Conservation (phyloP, 1,284 basidiomycete genomes). For the Papiliotrema flavescens region DNA sequence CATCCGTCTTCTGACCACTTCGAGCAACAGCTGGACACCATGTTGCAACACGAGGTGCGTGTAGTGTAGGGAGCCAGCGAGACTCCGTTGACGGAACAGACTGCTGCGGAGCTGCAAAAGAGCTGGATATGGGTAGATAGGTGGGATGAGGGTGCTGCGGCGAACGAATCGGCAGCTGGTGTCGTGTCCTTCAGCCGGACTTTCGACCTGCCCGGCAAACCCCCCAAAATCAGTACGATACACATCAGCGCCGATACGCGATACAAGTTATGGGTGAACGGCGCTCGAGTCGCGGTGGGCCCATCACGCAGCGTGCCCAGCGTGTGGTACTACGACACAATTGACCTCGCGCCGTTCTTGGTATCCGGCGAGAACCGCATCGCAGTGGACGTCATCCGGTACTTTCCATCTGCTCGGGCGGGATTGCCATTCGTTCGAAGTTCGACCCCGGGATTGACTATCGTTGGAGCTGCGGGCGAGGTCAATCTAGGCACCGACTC, state of each 20-base stretch:
- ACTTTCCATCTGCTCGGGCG: constrained; percentile 17
- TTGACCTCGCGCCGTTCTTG: constrained; percentile 22
- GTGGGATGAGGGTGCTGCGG: constrained; percentile 16
- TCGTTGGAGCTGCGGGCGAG: constrained; percentile 14
- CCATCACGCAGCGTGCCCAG: constrained; percentile 14
- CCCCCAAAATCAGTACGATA: constrained; percentile 6
- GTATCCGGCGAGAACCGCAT: constrained; percentile 15
- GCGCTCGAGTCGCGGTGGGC: constrained; percentile 20
- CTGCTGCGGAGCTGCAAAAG: constrained; percentile 13
- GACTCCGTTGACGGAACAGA: constrained; percentile 9
- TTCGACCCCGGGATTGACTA: constrained; percentile 20
- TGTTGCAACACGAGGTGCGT: too few species aligned
- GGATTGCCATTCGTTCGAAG: constrained; percentile 27
- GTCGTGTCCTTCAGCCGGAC: constrained; percentile 20
- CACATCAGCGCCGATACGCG: constrained; percentile 30
- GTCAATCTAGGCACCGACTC: constrained; percentile 7
- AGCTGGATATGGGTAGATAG: constrained; percentile 29
- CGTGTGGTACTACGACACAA: constrained; percentile 27
- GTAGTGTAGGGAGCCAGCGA: too few species aligned
- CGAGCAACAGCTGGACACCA: too few species aligned
- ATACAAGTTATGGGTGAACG: constrained; percentile 32
- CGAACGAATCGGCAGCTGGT: constrained; percentile 12
- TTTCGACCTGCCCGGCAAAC: constrained; percentile 1
- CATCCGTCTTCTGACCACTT: too few species aligned
- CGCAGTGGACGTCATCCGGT: constrained; percentile 22